Percentiles rank a stretch among this genome's conserved stretches.
These are phyloP conservation scores for Barnettozyma populi DNA, from an alignment of 805 yeast species.

Conservation along the genomic window DNA sequence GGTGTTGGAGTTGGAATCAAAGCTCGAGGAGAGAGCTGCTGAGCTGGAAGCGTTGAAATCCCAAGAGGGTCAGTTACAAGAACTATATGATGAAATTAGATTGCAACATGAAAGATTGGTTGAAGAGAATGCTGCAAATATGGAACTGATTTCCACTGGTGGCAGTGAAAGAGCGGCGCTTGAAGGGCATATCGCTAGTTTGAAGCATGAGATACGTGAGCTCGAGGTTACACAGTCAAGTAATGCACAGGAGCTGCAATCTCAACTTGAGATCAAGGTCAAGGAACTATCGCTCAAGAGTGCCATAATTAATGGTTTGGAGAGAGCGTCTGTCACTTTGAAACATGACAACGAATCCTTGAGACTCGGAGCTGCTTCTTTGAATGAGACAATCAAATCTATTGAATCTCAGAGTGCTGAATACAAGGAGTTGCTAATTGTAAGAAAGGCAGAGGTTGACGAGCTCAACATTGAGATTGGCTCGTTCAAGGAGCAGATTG, in stretches of 20 bases:
- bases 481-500: constrained; percentile 6
- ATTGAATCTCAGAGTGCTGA: constrained; percentile 4
- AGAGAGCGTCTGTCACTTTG: constrained; percentile 2
- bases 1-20: not conserved
- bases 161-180: not conserved
- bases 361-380: not conserved
- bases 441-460: constrained; percentile 26
- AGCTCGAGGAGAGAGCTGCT: not conserved
- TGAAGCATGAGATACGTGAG: not conserved
- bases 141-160: not conserved
- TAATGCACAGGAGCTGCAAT: not conserved
- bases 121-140: not conserved
- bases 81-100: not conserved
- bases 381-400: not conserved
- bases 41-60: not conserved
- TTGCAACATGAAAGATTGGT: not conserved
- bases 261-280: not conserved
- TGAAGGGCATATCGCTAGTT: not conserved
- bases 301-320: constrained; percentile 5
- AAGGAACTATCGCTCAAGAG: constrained; percentile 9
- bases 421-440: constrained; percentile 15
- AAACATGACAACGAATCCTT: constrained; percentile 1
- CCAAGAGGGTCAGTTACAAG: not conserved
- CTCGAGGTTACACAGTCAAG: not conserved
- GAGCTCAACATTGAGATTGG: constrained; percentile 21